Conservation (phyloP, 441 rosid genomes). For the Croton laevigatus region DNA sequence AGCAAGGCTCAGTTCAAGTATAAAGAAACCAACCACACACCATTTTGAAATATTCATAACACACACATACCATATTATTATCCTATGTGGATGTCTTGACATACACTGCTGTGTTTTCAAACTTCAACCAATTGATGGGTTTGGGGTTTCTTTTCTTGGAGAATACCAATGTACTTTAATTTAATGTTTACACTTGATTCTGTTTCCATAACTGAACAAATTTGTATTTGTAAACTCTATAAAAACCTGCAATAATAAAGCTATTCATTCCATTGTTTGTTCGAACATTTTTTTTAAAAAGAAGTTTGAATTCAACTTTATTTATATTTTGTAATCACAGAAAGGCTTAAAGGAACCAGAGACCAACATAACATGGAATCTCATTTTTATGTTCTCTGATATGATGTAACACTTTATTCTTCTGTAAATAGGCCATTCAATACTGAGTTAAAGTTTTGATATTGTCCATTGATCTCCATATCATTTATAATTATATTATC, state of each 20-base stretch:
- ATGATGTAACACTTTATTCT: too few species aligned
- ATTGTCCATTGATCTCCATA: too few species aligned
- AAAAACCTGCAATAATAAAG: not conserved
- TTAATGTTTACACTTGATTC: not conserved
- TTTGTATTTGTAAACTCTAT: not conserved
- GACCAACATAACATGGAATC: too few species aligned
- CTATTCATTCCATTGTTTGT: not conserved
- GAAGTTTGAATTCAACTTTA: not conserved
- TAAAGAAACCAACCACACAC: not conserved
- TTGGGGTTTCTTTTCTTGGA: not conserved
- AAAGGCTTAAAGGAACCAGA: too few species aligned
- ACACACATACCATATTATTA: too few species aligned
- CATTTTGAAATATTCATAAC: not conserved
- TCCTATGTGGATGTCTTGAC: not conserved
- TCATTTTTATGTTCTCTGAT: too few species aligned
- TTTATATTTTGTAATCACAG: too few species aligned
- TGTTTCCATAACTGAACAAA: not conserved
- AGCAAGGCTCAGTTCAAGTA: slow-evolving; percentile 26
- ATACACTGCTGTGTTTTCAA: not conserved
- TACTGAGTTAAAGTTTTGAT: too few species aligned
- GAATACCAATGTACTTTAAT: not conserved
- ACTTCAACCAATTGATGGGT: not conserved
- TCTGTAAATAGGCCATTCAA: too few species aligned
- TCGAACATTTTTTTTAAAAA: not conserved
- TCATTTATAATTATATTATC: too few species aligned